Base-by-base conservation (phyloP, 2,329 filamentous ascomycete genomes). In the Calonectria fujianensis region DNA sequence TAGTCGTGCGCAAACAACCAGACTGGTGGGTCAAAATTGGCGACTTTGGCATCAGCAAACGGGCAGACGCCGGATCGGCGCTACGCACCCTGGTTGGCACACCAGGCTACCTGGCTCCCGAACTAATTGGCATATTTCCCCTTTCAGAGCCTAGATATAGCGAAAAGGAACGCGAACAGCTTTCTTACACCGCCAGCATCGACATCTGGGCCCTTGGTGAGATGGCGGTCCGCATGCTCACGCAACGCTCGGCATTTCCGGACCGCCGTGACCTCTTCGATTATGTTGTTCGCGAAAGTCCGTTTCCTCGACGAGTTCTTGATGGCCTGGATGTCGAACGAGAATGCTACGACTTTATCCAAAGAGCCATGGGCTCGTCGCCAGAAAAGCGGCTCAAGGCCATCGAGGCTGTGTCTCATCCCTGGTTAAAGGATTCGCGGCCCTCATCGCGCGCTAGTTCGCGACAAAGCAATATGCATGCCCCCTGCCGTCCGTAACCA, bases 21-120 rank as follows among this genome's bases (percentile, higher is more conserved):
- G 54, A 70, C 20, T 70, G 68, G 68, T 64, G 45, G 50, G 68
- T 70, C n/a, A 70, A 70, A 32, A 63, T 70, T 24, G 31, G 35
- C n/a, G 68, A 70, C 45, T 70, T 70, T 39, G 68, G 68, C 20
- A 70, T 70, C 32, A 70, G 41, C 32, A 70, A 70, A 11, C 54
- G 68, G 4, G 50, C 39, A 2, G 31, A 70, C 3, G 45, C 2
- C 10, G 45, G 31, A 2, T 48, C 57, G n/a, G 37, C 41, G 4
- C 41, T 63, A 11, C 50, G 10, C 8, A 51, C 52, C 8, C 3
- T 45, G 3, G 41, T 54, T 9, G 68, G 68, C 9, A 70, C 54
- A 4, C 39, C 2, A 3, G 54, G 54, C 3, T 70, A 59, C n/a
- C 24, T 57, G 6, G 68, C 68, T 11, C 68, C 68, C 3, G 68